phyloP scores from a whole-genome alignment of 306 rosid species.

The Hylodesmum podocarpum region DNA sequence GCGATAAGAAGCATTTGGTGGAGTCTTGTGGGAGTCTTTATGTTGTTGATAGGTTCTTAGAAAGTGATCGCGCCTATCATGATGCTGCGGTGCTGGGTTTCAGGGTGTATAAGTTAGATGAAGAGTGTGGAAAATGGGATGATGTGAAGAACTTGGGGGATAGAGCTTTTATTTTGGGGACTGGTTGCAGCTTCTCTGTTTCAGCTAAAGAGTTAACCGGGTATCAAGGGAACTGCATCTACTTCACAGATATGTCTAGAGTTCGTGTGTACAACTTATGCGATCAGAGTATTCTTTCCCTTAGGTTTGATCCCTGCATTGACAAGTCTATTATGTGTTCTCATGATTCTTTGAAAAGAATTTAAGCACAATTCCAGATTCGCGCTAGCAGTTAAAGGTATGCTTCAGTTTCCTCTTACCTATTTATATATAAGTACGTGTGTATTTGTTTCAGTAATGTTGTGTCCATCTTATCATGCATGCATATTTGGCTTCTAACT shows the following conservation, averaged over 20 bases:
- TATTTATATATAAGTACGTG: not conserved
- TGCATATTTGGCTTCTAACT: not conserved
- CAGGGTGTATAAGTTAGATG: constrained; percentile 54
- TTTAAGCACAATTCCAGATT: not conserved
- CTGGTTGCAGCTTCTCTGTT: constrained; percentile 39
- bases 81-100: constrained; percentile 42
- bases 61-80: not conserved
- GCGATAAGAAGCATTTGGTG: constrained; percentile 65
- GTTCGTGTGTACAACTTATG: constrained; percentile 44
- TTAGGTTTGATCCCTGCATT: constrained; percentile 26
- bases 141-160: constrained; percentile 44
- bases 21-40: constrained; percentile 64
- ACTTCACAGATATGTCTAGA: constrained; percentile 35
- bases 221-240: constrained; percentile 43
- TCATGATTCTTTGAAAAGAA: constrained; percentile 21
- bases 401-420: not conserved
- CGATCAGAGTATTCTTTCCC: constrained; percentile 29
- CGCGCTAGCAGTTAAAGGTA: not conserved
- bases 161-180: constrained; percentile 41
- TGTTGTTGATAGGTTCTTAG: constrained; percentile 60
- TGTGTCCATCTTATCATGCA: not conserved
- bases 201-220: constrained; percentile 31
- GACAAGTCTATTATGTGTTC: constrained; percentile 38
- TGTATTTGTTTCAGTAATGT: not conserved
- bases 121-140: constrained; percentile 53